A percentile compares a stretch with the other conserved stretches of the same genome.
phyloP scores from a whole-genome alignment of 768 basidiomycete species.

The Fomitopsis serialis region DNA sequence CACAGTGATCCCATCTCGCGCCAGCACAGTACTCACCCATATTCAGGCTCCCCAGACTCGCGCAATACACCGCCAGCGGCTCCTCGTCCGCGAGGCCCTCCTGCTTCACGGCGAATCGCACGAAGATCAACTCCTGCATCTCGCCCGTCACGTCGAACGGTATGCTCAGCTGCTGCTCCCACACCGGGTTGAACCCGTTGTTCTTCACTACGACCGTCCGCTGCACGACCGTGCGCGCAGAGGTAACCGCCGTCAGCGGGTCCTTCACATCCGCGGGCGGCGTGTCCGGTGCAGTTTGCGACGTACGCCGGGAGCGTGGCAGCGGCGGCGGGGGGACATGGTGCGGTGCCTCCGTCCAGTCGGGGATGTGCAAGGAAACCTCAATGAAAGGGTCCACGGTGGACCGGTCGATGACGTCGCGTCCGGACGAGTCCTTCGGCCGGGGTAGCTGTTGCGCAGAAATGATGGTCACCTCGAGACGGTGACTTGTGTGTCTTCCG shows the following conservation, averaged over 20 bases:
- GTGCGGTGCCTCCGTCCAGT: slow-evolving; percentile 42
- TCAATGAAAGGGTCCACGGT: slow-evolving; percentile 75
- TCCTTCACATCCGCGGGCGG: slow-evolving; percentile 1
- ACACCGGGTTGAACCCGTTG: slow-evolving; percentile 91
- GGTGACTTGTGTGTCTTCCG: slow-evolving; percentile 47
- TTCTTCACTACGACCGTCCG: slow-evolving; percentile 67
- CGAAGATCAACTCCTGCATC: slow-evolving; percentile 82
- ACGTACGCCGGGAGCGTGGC: background rate
- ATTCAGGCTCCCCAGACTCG: slow-evolving; percentile 64
- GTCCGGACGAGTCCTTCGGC: slow-evolving; percentile 55
- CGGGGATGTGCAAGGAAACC: slow-evolving; percentile 70
- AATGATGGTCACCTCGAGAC: slow-evolving; percentile 65
- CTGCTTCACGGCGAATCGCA: slow-evolving; percentile 71
- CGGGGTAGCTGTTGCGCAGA: slow-evolving; percentile 89
- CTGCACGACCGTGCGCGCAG: slow-evolving; percentile 39
- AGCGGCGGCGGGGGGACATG: background rate
- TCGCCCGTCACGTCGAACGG: slow-evolving; percentile 74
- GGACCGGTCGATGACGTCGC: slow-evolving; percentile 54
- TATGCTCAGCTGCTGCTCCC: slow-evolving; percentile 66
- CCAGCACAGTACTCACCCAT: slow-evolving; percentile 44
- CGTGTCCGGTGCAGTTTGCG: slow-evolving; percentile 1
- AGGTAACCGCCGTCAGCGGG: slow-evolving; percentile 12
- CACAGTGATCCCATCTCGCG: background rate
- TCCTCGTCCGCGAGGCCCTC: slow-evolving; percentile 56
- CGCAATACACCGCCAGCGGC: slow-evolving; percentile 70